A percentile compares a stretch with the other conserved stretches of the same genome.
Evolutionary conservation across 2,329 filamentous ascomycete genomes (phyloP).

Genomic region (Purpureocillium takamizusanense): DNA sequence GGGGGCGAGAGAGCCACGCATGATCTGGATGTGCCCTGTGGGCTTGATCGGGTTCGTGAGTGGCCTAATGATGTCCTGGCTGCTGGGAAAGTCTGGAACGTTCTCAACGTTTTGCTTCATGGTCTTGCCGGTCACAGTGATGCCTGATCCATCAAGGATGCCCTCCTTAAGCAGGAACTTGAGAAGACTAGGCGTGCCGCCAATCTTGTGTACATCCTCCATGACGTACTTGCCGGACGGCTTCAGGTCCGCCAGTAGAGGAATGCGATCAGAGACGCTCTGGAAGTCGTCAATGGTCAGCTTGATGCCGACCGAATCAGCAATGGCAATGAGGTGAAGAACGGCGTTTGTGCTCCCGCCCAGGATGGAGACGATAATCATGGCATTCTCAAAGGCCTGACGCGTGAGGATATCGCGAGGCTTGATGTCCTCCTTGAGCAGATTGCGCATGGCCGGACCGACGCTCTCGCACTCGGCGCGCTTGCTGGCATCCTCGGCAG

Average conservation of each 20-base stretch:
- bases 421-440: slow-evolving; percentile 67
- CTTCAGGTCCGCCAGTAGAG: slow-evolving; percentile 75
- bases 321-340: slow-evolving; percentile 75
- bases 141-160: slow-evolving; percentile 68
- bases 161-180: slow-evolving; percentile 80
- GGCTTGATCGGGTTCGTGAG: slow-evolving; percentile 77
- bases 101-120: slow-evolving; percentile 74
- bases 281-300: slow-evolving; percentile 84
- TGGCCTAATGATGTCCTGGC: slow-evolving; percentile 75
- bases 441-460: slow-evolving; percentile 64
- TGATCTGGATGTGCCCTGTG: slow-evolving; percentile 82
- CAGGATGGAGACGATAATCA: slow-evolving; percentile 74
- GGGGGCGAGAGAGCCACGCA: slow-evolving; percentile 76
- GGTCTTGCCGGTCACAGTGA: slow-evolving; percentile 84
- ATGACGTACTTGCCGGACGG: slow-evolving; percentile 84
- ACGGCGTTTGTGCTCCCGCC: slow-evolving; percentile 83
- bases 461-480: slow-evolving; percentile 62
- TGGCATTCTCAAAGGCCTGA: slow-evolving; percentile 75
- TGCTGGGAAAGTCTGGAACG: slow-evolving; percentile 64
- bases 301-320: slow-evolving; percentile 71
- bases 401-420: slow-evolving; percentile 73
- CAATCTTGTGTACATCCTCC: slow-evolving; percentile 75
- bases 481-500: slow-evolving; percentile 66
- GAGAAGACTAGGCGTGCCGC: slow-evolving; percentile 78
- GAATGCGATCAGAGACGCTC: slow-evolving; percentile 66